Conservation (phyloP, 2,329 filamentous ascomycete species). For the Macrophomina pseudophaseolina region DNA sequence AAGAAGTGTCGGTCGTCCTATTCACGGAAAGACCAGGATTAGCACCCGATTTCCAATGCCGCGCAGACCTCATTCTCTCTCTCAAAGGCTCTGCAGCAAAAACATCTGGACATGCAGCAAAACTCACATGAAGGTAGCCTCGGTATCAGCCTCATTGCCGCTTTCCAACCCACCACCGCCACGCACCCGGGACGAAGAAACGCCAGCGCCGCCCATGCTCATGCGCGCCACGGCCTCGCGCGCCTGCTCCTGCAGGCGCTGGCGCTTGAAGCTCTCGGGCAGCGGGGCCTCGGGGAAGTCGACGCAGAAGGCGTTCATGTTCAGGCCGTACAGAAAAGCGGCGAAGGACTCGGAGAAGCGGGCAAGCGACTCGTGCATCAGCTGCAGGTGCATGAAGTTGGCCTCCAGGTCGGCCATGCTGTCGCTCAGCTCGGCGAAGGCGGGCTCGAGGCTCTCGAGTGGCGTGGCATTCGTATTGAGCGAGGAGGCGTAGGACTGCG, state of each 20-base stretch:
- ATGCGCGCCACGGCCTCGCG: conserved; percentile 36
- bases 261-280: conserved; percentile 77
- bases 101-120: too few relatives aligned
- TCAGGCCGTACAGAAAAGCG: conserved; percentile 91
- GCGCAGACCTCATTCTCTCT: neutral
- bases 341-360: conserved; percentile 97
- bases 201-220: conserved; percentile 8
- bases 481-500: conserved; percentile 38
- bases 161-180: neutral
- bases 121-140: conserved; percentile 83
- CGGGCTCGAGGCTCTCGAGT: conserved; percentile 82
- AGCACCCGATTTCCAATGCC: too few relatives aligned
- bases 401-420: conserved; percentile 94
- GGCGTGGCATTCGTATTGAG: conserved; percentile 61
- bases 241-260: conserved; percentile 51
- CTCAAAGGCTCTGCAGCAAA: neutral
- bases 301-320: conserved; percentile 99
- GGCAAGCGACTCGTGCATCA: conserved; percentile 93
- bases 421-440: conserved; percentile 91
- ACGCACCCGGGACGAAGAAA: neutral
- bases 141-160: conserved; percentile 54
- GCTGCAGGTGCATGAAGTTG: conserved; percentile 95
- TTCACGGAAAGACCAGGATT: neutral
- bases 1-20: conserved; percentile 89
- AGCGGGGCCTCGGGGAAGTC: conserved; percentile 96